Evolutionary conservation across 441 rosid species (phyloP).

Genomic region (Jatropha podagrica): DNA sequence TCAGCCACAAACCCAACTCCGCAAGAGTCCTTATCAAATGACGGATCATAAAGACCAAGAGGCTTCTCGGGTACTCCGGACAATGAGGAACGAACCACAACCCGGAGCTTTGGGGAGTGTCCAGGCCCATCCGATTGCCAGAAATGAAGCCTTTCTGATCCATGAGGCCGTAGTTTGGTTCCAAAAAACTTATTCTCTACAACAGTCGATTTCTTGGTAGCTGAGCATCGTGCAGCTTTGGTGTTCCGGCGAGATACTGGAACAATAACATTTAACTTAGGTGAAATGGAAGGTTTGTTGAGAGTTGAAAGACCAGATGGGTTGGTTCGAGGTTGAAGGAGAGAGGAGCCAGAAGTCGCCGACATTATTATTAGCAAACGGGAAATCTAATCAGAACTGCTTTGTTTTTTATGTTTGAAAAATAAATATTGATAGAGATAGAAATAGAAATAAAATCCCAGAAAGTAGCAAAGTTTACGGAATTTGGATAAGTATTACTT

Average conservation of each 20-base stretch:
- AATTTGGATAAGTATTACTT: conserved; percentile 1
- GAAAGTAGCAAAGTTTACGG: background rate
- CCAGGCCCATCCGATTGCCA: conserved; percentile 94
- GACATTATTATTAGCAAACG: conserved; percentile 38
- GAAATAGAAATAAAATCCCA: background rate
- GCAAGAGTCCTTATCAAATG: conserved; percentile 95
- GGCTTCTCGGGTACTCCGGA: conserved; percentile 96
- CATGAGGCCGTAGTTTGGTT: conserved; percentile 40
- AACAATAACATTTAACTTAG: conserved; percentile 32
- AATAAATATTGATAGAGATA: background rate
- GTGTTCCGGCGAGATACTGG: conserved; percentile 26
- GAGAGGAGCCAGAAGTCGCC: conserved; percentile 31
- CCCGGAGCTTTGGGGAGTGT: conserved; percentile 62
- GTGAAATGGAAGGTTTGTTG: conserved; percentile 24
- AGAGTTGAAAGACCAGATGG: conserved; percentile 25
- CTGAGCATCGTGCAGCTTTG: conserved; percentile 25
- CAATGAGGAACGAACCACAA: conserved; percentile 67
- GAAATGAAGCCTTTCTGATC: conserved; percentile 54
- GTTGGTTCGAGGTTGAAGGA: conserved; percentile 31
- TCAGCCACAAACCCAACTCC: conserved; percentile 99
- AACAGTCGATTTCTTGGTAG: conserved; percentile 23
- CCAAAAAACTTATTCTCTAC: conserved; percentile 59
- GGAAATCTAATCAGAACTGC: background rate
- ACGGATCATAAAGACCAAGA: conserved; percentile 95
- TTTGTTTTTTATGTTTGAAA: no score